Conservation (phyloP, 257 asterid species). For the Mitragyna speciosa region DNA sequence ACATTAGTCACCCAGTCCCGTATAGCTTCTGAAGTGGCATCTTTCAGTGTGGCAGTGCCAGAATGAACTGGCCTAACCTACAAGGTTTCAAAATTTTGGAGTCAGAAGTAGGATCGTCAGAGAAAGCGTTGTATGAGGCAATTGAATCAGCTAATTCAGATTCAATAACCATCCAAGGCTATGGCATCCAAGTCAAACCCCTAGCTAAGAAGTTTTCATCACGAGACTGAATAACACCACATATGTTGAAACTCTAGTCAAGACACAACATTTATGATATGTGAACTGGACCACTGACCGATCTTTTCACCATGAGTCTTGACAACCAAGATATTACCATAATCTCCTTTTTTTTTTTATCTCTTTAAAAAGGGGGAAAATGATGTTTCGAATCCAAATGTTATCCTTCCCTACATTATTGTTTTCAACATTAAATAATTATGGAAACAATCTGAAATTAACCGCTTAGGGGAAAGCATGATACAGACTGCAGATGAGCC, state of each 20-base stretch:
- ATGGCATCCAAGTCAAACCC: background rate
- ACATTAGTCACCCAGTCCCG: conserved; percentile 96
- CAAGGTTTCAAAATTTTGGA: background rate
- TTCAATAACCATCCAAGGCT: background rate
- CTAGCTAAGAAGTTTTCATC: background rate
- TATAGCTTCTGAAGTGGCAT: conserved; percentile 97
- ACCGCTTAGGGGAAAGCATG: background rate
- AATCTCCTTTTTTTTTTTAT: background rate
- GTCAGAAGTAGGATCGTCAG: conserved; percentile 6
- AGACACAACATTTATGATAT: background rate
- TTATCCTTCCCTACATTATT: background rate
- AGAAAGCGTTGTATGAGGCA: too few species aligned
- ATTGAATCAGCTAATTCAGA: background rate
- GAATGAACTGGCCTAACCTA: conserved; percentile 92
- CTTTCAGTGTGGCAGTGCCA: conserved; percentile 95
- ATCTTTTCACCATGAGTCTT: background rate
- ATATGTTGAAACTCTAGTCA: background rate
- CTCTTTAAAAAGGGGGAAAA: background rate
- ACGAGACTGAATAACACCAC: background rate
- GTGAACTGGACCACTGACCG: background rate
- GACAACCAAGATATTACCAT: background rate
- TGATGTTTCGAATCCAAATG: background rate
- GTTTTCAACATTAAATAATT: background rate
- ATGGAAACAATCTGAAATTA: background rate
- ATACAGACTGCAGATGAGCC: background rate